Percentiles rank a stretch among this genome's conserved stretches.
These are phyloP conservation scores for Aspergillus nidulans DNA, from an alignment of 495 filamentous ascomycete species.

Conservation along the genomic window DNA sequence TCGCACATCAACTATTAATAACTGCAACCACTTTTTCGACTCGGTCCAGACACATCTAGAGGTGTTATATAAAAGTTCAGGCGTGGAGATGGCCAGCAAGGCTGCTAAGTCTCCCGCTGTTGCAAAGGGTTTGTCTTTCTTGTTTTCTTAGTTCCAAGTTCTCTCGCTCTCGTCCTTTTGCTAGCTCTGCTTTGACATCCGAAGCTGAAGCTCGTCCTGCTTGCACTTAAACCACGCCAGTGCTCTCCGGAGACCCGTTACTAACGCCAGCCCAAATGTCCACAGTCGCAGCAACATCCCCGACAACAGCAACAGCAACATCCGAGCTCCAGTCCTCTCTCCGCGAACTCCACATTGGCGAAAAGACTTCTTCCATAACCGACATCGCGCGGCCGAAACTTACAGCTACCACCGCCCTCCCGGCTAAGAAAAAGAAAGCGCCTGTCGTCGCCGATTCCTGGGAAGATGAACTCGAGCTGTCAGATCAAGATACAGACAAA, in stretches of 20 bases:
- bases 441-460: conserved; percentile 69
- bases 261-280: conserved; percentile 20
- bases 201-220: no score
- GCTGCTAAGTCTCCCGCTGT: conserved; percentile 9
- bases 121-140: conserved; percentile 19
- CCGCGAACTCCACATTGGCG: conserved; percentile 40
- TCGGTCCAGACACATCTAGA: conserved; percentile 1
- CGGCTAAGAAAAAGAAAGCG: conserved; percentile 39
- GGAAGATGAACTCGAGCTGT: conserved; percentile 72
- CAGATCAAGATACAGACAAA: conserved; percentile 16
- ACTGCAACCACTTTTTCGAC: not conserved
- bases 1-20: conserved; percentile 15
- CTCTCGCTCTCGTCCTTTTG: not conserved
- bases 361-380: conserved; percentile 25
- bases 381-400: conserved; percentile 30
- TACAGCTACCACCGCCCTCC: conserved; percentile 9
- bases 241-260: not conserved
- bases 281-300: conserved; percentile 16
- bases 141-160: not conserved
- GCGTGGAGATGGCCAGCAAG: conserved; percentile 15
- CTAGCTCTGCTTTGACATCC: not conserved
- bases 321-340: conserved; percentile 44
- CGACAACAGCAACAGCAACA: conserved; percentile 14
- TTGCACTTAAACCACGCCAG: not conserved
- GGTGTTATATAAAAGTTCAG: not conserved